Conservation (phyloP, 1,284 basidiomycete genomes). For the Puccinia sorghi region DNA sequence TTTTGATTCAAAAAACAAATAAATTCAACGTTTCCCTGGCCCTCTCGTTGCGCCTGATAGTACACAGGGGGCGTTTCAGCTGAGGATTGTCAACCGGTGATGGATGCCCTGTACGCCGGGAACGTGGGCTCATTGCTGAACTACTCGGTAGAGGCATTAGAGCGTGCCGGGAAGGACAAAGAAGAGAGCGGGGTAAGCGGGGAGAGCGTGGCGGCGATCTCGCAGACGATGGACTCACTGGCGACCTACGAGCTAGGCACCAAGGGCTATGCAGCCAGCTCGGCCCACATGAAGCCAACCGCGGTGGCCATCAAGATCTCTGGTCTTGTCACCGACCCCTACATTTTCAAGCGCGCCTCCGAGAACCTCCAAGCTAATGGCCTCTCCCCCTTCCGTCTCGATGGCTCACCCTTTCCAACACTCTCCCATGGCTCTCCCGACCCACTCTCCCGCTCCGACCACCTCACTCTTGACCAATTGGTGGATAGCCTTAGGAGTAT, state of each 20-base stretch:
- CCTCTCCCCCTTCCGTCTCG: conserved; percentile 25
- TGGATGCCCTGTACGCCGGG: background rate
- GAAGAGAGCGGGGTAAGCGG: background rate
- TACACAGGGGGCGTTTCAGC: conserved; percentile 41
- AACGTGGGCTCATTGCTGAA: conserved; percentile 24
- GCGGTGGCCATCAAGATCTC: conserved; percentile 41
- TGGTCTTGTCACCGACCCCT: conserved; percentile 36
- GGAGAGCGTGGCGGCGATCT: conserved; percentile 21
- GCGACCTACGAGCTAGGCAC: background rate
- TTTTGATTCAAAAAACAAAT: background rate
- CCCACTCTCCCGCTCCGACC: conserved; percentile 12
- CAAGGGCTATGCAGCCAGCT: background rate
- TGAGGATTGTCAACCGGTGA: conserved; percentile 26
- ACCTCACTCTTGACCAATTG: conserved; percentile 14
- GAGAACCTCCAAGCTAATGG: background rate
- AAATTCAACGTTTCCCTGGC: background rate
- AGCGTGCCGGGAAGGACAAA: background rate
- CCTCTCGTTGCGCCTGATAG: background rate
- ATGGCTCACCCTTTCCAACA: conserved; percentile 11
- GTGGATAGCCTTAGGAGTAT: conserved; percentile 14
- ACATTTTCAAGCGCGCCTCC: conserved; percentile 45
- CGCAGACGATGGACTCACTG: conserved; percentile 9
- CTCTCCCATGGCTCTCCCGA: background rate
- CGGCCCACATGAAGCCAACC: conserved; percentile 25
- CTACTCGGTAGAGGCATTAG: conserved; percentile 35